Percentiles rank a stretch among this genome's conserved stretches.
Evolutionary conservation across 139 green algal genomes (phyloP).

Genomic region (Microglena sp.): DNA sequence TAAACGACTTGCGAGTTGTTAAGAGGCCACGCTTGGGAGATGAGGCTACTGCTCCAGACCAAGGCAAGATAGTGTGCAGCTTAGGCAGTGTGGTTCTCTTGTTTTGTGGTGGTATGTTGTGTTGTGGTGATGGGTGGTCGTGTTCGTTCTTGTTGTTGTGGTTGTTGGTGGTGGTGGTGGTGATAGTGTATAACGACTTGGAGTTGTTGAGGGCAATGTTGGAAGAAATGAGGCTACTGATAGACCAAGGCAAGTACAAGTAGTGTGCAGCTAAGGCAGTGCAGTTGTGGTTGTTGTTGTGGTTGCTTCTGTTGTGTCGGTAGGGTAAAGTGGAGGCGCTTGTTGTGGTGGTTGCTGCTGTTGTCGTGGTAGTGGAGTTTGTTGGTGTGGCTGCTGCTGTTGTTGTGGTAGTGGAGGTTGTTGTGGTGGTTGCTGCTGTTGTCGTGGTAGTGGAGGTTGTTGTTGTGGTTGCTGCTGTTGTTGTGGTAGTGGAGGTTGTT

Average conservation of each 20-base stretch:
- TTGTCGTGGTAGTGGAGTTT: constrained; percentile 20
- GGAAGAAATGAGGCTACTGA: constrained; percentile 19
- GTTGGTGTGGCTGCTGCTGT: too few relatives aligned
- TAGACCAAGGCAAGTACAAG: too few relatives aligned
- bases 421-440: too few relatives aligned
- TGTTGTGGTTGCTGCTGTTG: too few relatives aligned
- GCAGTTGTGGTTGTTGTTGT: too few relatives aligned
- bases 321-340: too few relatives aligned
- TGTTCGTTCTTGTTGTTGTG: constrained; percentile 24
- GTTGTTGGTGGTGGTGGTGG: constrained; percentile 28
- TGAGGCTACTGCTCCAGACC: neutral
- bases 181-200: constrained; percentile 22
- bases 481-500: too few relatives aligned
- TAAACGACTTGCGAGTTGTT: neutral
- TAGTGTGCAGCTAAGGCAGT: too few relatives aligned
- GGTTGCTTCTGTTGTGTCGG: neutral
- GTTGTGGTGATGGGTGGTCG: too few relatives aligned
- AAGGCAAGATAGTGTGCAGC: too few relatives aligned
- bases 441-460: too few relatives aligned
- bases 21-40: neutral
- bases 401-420: too few relatives aligned
- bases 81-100: neutral
- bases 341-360: constrained; percentile 14
- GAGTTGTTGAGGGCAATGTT: constrained; percentile 24
- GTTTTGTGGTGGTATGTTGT: constrained; percentile 16